Conservation (phyloP, 2,329 filamentous ascomycete genomes). For the Mariannaea elegans region DNA sequence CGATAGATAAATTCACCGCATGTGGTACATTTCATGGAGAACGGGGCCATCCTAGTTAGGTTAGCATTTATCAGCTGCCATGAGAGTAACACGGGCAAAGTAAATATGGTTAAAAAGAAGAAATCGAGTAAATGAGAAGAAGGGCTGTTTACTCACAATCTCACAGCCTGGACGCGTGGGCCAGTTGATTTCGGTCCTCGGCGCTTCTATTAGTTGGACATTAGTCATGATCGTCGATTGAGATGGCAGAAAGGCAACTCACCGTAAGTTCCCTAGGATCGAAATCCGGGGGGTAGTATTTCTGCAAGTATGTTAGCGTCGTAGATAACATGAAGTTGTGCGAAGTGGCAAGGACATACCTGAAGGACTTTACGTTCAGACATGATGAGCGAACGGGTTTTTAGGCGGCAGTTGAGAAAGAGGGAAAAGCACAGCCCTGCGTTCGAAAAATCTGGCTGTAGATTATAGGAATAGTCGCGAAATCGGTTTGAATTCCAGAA, state of each 20-base stretch:
- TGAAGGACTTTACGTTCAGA: constrained; percentile 84
- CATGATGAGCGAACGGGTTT: constrained; percentile 61
- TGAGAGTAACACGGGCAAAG: too few species aligned
- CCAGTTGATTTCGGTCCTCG: constrained; percentile 76
- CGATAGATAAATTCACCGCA: constrained; percentile 87
- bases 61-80: background rate
- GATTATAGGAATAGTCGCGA: too few species aligned
- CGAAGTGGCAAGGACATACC: constrained; percentile 23
- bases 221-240: background rate
- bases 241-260: background rate
- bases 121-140: background rate
- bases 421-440: background rate
- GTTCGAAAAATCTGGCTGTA: background rate
- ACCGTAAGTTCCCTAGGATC: constrained; percentile 80
- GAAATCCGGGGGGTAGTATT: constrained; percentile 81
- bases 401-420: background rate
- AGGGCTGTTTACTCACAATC: constrained; percentile 58
- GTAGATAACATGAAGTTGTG: background rate
- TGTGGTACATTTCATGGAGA: constrained; percentile 54
- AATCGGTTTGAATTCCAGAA: background rate
- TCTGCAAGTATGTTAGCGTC: constrained; percentile 42
- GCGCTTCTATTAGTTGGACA: constrained; percentile 54
- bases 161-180: constrained; percentile 84
- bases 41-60: constrained; percentile 63
- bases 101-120: too few species aligned